Evolutionary conservation across 1,139 yeast species (phyloP), one percentile per base, ranked within the genome.

Genomic region (Ashbya aceris): DNA sequence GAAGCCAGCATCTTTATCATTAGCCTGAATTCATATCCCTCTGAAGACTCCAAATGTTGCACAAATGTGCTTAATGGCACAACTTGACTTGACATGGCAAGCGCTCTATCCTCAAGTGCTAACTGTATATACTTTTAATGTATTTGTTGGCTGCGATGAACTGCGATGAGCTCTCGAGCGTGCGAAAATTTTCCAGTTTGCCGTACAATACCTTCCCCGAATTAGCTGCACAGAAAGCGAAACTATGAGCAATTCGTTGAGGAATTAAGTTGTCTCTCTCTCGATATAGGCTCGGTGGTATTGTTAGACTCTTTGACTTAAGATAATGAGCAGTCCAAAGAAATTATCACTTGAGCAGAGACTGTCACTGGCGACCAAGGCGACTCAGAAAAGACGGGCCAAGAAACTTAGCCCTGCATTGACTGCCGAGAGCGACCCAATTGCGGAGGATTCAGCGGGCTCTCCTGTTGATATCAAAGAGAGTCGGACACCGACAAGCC

Each of bases 321-420:
- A 17, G 3, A 17, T 6, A 17, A 27, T 20, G 33, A 38, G 36
- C 17, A 39, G 40, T 17, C 23, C 23, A 17, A 58, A 54, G 42
- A 68, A 84, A 51, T 65, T 82, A 36, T 74, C 93, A 0, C 66
- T 84, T 52, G 89, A 85, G 55, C 95, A 86, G 54, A 67, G 96
- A 49, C 67, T 86, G 44, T 93, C 93, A 1, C 64, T 79, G 51
- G 96, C 96, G 1, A 87, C 89, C 4, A 76, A 76, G 51, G 69
- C 74, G 2, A 70, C 66, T 45, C 38, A 44, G 7, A 51, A 50
- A 35, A 39, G 38, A 12, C 62, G 56, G 42, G 41, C 52, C 1
- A 54, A 55, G 40, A 58, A 53, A 42, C 40, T 33, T 31, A 32
- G 40, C 26, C 31, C 41, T 28, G 32, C 49, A 1, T 35, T 40